Conservation (phyloP, 306 rosid genomes). For the Delonix regia region DNA sequence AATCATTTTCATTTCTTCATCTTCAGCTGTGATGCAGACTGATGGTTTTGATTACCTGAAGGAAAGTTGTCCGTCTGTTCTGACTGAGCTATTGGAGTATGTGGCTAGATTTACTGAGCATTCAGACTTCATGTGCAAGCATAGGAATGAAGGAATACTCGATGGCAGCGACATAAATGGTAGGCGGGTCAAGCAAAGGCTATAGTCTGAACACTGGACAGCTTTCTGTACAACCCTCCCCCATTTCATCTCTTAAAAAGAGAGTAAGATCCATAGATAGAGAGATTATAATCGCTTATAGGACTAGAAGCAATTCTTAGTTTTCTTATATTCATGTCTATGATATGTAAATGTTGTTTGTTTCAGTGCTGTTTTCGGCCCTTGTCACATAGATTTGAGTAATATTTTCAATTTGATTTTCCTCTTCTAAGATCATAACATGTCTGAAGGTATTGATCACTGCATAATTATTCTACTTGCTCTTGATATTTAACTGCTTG, state of each 20-base stretch:
- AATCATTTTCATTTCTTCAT: conserved; percentile 18
- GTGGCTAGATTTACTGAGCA: conserved; percentile 85
- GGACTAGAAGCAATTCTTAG: conserved; percentile 43
- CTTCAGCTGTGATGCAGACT: conserved; percentile 86
- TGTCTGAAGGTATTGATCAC: conserved; percentile 22
- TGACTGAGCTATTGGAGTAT: conserved; percentile 83
- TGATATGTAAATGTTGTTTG: conserved; percentile 50
- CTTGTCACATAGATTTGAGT: conserved; percentile 23
- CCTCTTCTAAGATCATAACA: background rate
- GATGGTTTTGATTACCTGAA: conserved; percentile 89
- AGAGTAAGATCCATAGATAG: conserved; percentile 38
- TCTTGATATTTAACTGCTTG: background rate
- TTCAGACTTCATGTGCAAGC: conserved; percentile 58
- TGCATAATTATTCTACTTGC: background rate
- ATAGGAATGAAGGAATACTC: conserved; percentile 63
- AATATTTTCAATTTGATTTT: background rate
- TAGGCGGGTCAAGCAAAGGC: conserved; percentile 91
- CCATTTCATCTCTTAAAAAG: conserved; percentile 30
- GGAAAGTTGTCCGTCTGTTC: conserved; percentile 85
- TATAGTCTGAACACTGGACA: conserved; percentile 43
- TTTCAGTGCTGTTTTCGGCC: conserved; percentile 32
- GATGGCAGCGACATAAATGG: conserved; percentile 91
- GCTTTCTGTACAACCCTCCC: conserved; percentile 34
- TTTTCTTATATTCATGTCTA: conserved; percentile 40
- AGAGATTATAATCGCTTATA: conserved; percentile 37